Percentiles rank a stretch among this genome's conserved stretches.
Evolutionary conservation across 2,329 filamentous ascomycete species (phyloP).

Genomic region (Coleophoma cylindrospora): DNA sequence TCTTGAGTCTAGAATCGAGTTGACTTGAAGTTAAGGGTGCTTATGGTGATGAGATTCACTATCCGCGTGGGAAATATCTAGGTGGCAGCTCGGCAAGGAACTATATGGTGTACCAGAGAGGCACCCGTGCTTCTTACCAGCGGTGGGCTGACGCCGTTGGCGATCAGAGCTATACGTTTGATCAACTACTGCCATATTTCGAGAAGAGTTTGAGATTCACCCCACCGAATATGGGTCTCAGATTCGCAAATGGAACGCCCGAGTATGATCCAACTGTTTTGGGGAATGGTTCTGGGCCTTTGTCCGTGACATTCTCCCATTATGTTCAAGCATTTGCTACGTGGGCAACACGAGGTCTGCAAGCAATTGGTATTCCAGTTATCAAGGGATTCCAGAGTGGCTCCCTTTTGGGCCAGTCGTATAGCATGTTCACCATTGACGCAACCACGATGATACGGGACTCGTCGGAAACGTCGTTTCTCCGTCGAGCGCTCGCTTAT

Average conservation of each 20-base stretch:
- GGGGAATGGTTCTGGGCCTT: not conserved
- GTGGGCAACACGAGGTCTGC: slow-evolving; percentile 27
- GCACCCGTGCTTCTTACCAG: slow-evolving; percentile 23
- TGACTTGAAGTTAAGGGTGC: not conserved
- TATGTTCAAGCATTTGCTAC: slow-evolving; percentile 5
- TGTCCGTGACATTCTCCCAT: slow-evolving; percentile 5
- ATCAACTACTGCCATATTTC: slow-evolving; percentile 40
- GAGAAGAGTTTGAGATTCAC: slow-evolving; percentile 24
- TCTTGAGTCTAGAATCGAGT: not conserved
- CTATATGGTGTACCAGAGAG: slow-evolving; percentile 21
- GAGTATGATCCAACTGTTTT: not conserved
- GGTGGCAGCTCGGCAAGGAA: slow-evolving; percentile 25
- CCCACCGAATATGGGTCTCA: not conserved
- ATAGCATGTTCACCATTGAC: slow-evolving; percentile 19
- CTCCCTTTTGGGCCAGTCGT: slow-evolving; percentile 32
- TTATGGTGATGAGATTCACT: slow-evolving; percentile 7
- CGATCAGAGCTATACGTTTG: slow-evolving; percentile 39
- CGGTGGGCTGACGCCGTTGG: slow-evolving; percentile 36
- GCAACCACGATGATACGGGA: slow-evolving; percentile 20
- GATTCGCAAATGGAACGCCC: slow-evolving; percentile 3
- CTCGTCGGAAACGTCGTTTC: slow-evolving; percentile 32
- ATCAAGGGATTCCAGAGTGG: slow-evolving; percentile 34
- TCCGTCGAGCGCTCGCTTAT: slow-evolving; percentile 23
- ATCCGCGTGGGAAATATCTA: slow-evolving; percentile 25
- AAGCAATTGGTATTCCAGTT: slow-evolving; percentile 32